Percentiles rank a stretch among this genome's conserved stretches.
Conservation (phyloP, 2,329 filamentous ascomycete genomes). For the Apiospora arundinis region DNA sequence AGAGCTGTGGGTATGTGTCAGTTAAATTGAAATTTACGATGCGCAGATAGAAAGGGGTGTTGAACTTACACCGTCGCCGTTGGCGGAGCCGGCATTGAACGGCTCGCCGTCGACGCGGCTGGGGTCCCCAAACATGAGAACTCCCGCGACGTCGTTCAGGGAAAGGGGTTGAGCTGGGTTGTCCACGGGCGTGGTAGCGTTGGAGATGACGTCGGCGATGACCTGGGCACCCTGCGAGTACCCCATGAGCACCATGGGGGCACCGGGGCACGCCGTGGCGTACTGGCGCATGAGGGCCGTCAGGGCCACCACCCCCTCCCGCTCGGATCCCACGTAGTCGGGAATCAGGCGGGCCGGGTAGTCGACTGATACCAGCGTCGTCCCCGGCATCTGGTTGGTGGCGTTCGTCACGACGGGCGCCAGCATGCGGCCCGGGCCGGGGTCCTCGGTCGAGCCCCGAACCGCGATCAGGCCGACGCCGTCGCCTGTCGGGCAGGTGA, state of each 20-base stretch:
- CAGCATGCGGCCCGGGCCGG: slow-evolving; percentile 32
- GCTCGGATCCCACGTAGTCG: slow-evolving; percentile 37
- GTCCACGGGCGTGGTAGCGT: background rate
- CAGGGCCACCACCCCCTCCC: slow-evolving; percentile 39
- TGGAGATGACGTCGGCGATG: slow-evolving; percentile 39
- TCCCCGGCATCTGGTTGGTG: slow-evolving; percentile 36
- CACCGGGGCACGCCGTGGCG: slow-evolving; percentile 35
- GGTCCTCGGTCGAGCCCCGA: slow-evolving; percentile 41
- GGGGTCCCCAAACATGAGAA: slow-evolving; percentile 43
- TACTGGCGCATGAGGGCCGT: slow-evolving; percentile 38
- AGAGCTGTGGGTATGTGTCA: slow-evolving; percentile 19
- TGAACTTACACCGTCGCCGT: slow-evolving; percentile 33
- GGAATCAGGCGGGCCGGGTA: slow-evolving; percentile 37
- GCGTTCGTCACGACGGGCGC: background rate
- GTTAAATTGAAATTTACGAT: background rate
- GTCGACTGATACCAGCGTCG: slow-evolving; percentile 41
- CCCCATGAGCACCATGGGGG: slow-evolving; percentile 44
- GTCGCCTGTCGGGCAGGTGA: slow-evolving; percentile 22
- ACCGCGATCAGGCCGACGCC: slow-evolving; percentile 42
- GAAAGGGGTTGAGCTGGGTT: background rate
- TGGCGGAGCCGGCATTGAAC: slow-evolving; percentile 40
- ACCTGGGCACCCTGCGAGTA: slow-evolving; percentile 42
- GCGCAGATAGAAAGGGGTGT: too few relatives aligned
- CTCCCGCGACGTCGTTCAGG: background rate
- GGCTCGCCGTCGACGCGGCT: slow-evolving; percentile 36